Evolutionary conservation across 73 alveolate species (phyloP).

Genomic region (Halteria grandinella): DNA sequence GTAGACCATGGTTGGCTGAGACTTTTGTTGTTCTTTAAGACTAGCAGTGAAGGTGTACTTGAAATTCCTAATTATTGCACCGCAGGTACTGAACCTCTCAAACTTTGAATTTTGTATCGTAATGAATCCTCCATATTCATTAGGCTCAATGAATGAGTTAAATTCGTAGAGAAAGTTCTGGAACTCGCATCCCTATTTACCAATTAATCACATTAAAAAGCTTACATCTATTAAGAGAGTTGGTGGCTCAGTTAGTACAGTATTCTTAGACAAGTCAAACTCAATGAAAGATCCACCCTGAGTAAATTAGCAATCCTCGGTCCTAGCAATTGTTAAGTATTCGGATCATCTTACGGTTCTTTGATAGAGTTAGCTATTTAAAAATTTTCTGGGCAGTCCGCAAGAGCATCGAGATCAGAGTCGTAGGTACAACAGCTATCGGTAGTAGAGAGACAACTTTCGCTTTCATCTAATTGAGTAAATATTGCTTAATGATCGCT

Average conservation of each 20-base stretch:
- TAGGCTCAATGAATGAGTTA: constrained; percentile 34
- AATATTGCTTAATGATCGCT: too few relatives aligned
- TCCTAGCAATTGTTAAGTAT: too few relatives aligned
- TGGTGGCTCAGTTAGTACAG: constrained; percentile 10
- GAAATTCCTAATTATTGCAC: constrained; percentile 37
- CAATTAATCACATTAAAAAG: background rate
- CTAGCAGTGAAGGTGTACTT: background rate
- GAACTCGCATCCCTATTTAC: constrained; percentile 15
- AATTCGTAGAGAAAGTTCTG: constrained; percentile 16
- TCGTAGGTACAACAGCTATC: too few relatives aligned
- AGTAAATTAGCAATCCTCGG: constrained; percentile 10
- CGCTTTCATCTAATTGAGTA: too few relatives aligned
- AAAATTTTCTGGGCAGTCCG: too few relatives aligned
- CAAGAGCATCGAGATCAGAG: too few relatives aligned
- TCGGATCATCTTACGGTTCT: too few relatives aligned
- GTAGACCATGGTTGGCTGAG: too few relatives aligned
- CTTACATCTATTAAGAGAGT: constrained; percentile 22
- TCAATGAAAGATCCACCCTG: background rate
- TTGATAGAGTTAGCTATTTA: too few relatives aligned
- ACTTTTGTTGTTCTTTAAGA: too few relatives aligned
- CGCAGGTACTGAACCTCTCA: constrained; percentile 29
- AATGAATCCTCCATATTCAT: constrained; percentile 36
- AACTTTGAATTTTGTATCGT: background rate
- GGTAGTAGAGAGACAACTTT: too few relatives aligned
- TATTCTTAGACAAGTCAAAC: constrained; percentile 5